phyloP scores from a whole-genome alignment of 352 stramenopile species.

The Ophiocytium majus region DNA sequence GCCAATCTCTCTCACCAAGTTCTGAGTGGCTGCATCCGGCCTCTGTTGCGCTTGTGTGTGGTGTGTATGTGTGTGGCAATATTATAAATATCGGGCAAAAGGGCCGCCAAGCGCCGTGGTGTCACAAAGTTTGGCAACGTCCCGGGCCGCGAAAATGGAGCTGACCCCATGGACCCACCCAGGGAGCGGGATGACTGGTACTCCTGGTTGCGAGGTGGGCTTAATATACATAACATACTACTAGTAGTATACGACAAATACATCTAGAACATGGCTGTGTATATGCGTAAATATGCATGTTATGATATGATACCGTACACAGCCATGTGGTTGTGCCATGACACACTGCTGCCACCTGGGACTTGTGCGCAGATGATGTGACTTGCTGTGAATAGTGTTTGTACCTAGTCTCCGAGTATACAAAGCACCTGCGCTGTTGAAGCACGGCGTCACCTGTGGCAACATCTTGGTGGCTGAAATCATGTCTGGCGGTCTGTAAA shows the following conservation, averaged over 20 bases:
- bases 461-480: neutral
- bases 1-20: too few relatives aligned
- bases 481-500: neutral
- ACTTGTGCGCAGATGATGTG: neutral
- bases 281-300: conserved; percentile 22
- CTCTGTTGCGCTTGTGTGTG: neutral
- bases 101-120: conserved; percentile 32
- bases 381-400: neutral
- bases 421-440: neutral
- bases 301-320: too few relatives aligned
- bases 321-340: neutral
- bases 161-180: conserved; percentile 55
- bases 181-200: conserved; percentile 45
- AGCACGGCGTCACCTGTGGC: too few relatives aligned
- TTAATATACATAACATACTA: too few relatives aligned
- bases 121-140: conserved; percentile 52
- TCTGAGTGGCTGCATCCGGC: too few relatives aligned
- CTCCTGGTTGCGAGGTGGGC: conserved; percentile 66
- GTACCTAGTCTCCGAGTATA: too few relatives aligned
- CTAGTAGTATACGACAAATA: too few relatives aligned
- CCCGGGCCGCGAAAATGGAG: conserved; percentile 42
- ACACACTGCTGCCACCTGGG: too few relatives aligned
- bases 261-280: too few relatives aligned
- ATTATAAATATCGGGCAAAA: neutral
- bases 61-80: too few relatives aligned